Conservation (phyloP, 2,329 filamentous ascomycete genomes). For the Penicillium sp. region DNA sequence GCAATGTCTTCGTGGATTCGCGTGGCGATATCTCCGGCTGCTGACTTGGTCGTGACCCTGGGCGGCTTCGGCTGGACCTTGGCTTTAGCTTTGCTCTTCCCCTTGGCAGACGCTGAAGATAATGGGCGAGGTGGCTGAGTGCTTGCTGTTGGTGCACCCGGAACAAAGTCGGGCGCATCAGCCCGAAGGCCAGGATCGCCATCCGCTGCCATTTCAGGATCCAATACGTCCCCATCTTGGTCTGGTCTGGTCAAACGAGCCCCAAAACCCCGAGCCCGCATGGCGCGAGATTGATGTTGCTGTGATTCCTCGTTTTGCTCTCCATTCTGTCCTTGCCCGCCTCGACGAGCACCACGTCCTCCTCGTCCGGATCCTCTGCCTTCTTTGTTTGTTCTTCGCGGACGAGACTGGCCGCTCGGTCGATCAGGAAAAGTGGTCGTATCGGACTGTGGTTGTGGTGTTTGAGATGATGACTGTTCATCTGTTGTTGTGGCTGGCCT, state of each 20-base stretch:
- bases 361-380: slow-evolving; percentile 20
- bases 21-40: slow-evolving; percentile 50
- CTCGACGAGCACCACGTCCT: slow-evolving; percentile 17
- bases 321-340: slow-evolving; percentile 12
- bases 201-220: slow-evolving; percentile 7
- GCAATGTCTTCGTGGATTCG: slow-evolving; percentile 73
- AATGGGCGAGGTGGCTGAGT: neutral
- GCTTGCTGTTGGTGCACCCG: slow-evolving; percentile 23
- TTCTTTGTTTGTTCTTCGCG: slow-evolving; percentile 25
- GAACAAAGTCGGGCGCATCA: slow-evolving; percentile 43
- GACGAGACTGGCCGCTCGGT: slow-evolving; percentile 12
- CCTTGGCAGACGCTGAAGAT: slow-evolving; percentile 6
- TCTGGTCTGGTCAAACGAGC: slow-evolving; percentile 39
- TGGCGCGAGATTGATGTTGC: slow-evolving; percentile 16
- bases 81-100: slow-evolving; percentile 27
- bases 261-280: slow-evolving; percentile 38
- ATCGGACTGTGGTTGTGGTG: slow-evolving; percentile 7
- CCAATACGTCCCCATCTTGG: slow-evolving; percentile 14
- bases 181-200: slow-evolving; percentile 25
- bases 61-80: slow-evolving; percentile 27
- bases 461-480: slow-evolving; percentile 6
- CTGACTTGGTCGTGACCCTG: slow-evolving; percentile 43
- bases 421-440: slow-evolving; percentile 2
- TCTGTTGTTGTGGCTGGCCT: slow-evolving; percentile 9
- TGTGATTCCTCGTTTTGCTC: slow-evolving; percentile 13